Evolutionary conservation across 768 basidiomycete genomes (phyloP), one percentile per base, ranked within the genome.

Genomic region (Amanita subjunquillea): DNA sequence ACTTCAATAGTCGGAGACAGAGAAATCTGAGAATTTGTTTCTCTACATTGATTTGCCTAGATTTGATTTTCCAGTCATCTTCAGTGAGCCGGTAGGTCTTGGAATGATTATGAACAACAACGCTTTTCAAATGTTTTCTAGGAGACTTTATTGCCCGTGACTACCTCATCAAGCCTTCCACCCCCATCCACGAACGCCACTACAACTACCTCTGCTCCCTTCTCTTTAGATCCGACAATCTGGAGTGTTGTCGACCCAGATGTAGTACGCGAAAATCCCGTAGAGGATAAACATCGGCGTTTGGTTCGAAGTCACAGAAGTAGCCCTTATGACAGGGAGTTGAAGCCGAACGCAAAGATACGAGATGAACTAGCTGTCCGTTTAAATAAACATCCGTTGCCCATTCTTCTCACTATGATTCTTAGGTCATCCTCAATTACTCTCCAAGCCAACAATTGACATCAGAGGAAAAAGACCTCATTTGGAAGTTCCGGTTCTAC

Each of bases 401-500:
- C 8, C 46, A 8, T 29, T 12, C 22, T 10, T 46, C 42, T 12
- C 6, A 48, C 48, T 29, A 32, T 40, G n/a, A 3, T 43, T 37
- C 2, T 29, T 22, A 97, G 93, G 82, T 84, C 56, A 91, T 99
- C 45, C 79, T 99, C 48, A 83, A 83, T 48, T 92, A 97, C 58
- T 85, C 94, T 0, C 96, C 96, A 0, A 94, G 88, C 54, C 89
- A 86, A 54, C 75, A 78, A 8, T 73, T 99, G 6, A 88, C 81
- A 3, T 83, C 91, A 0, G 89, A 93, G 61, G 95, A 98, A 69
- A 96, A 95, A 63, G 95, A 98, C 59, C 72, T 94, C 39, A 84
- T 98, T 37, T 99, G 96, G 96, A 94, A 95, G 65, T 99, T 95
- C 75, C 81, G 96, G n/a, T 99, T 97, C 70, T 98, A 96, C 58